Conservation (phyloP, 352 stramenopile species). For the Globisporangium uncinulatum region DNA sequence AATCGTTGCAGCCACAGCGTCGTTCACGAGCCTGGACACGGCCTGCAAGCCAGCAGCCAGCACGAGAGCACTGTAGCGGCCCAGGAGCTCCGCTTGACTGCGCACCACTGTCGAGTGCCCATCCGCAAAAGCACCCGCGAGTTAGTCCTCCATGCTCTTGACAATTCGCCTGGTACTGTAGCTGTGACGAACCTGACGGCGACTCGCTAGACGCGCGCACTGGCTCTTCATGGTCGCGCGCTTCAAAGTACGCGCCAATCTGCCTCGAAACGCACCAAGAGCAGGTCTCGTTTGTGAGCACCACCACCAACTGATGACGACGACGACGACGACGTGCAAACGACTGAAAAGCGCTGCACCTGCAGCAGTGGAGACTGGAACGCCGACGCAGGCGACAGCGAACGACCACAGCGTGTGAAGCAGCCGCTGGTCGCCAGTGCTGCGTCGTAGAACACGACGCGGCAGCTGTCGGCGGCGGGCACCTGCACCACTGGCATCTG, state of each 20-base stretch:
- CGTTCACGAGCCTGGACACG: conserved; percentile 14
- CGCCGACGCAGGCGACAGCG: conserved; percentile 3
- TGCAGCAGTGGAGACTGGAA: conserved; percentile 7
- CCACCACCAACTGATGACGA: neutral
- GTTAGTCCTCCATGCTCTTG: too few species aligned
- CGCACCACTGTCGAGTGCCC: neutral
- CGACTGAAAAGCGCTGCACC: neutral
- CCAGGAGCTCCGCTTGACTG: conserved; percentile 3
- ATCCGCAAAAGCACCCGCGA: too few species aligned
- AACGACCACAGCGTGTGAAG: conserved; percentile 9
- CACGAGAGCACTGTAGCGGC: conserved; percentile 20
- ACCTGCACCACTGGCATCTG: neutral
- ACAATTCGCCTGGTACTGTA: too few species aligned
- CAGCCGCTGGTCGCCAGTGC: conserved; percentile 6
- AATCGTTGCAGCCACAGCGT: conserved; percentile 8
- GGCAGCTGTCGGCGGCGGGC: conserved; percentile 3
- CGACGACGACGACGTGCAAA: too few species aligned
- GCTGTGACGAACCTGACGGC: neutral
- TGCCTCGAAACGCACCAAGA: neutral
- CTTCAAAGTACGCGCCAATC: conserved; percentile 11
- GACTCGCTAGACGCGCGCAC: neutral
- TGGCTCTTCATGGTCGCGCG: neutral
- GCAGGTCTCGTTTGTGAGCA: too few species aligned
- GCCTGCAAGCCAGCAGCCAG: conserved; percentile 18
- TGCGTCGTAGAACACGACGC: conserved; percentile 22